Evolutionary conservation across 2,329 filamentous ascomycete genomes (phyloP).

Genomic region (Clathrospora elynae): DNA sequence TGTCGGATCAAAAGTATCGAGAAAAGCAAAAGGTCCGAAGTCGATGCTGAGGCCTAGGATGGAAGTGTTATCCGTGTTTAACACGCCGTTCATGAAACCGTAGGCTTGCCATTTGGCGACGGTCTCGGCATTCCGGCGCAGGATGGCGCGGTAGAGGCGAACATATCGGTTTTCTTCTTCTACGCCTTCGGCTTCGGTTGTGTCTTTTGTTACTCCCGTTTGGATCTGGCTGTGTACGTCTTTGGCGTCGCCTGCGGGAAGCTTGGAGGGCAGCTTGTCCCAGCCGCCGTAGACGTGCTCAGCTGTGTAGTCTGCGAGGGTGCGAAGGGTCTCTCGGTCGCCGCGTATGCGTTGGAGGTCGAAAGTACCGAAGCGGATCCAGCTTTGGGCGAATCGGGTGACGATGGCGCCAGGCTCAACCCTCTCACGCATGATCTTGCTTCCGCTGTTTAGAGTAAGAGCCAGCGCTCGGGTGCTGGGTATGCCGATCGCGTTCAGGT

Average conservation of each 20-base stretch:
- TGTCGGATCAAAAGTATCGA: slow-evolving; percentile 92
- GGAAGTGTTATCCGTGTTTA: slow-evolving; percentile 98
- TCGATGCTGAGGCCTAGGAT: slow-evolving; percentile 88
- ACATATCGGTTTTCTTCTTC: slow-evolving; percentile 83
- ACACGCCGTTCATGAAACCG: slow-evolving; percentile 97
- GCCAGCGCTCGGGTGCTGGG: slow-evolving; percentile 86
- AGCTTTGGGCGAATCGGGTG: slow-evolving; percentile 84
- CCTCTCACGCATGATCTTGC: slow-evolving; percentile 74
- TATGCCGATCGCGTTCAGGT: slow-evolving; percentile 81
- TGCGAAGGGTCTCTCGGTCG: slow-evolving; percentile 74
- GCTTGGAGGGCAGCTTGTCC: slow-evolving; percentile 73
- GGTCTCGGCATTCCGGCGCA: slow-evolving; percentile 80
- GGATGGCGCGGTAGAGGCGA: slow-evolving; percentile 84
- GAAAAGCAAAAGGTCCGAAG: slow-evolving; percentile 95
- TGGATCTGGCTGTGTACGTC: slow-evolving; percentile 52
- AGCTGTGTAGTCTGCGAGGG: slow-evolving; percentile 79
- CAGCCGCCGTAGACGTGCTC: slow-evolving; percentile 88
- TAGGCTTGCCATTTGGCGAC: slow-evolving; percentile 97
- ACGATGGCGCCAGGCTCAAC: slow-evolving; percentile 92
- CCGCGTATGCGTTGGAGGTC: slow-evolving; percentile 85
- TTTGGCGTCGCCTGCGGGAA: slow-evolving; percentile 56
- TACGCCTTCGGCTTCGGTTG: slow-evolving; percentile 69
- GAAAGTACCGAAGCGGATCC: slow-evolving; percentile 94
- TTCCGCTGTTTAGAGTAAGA: slow-evolving; percentile 69
- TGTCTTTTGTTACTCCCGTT: slow-evolving; percentile 59